Evolutionary conservation across 2,329 filamentous ascomycete genomes (phyloP).

Genomic region (Sporothrix brasiliensis): DNA sequence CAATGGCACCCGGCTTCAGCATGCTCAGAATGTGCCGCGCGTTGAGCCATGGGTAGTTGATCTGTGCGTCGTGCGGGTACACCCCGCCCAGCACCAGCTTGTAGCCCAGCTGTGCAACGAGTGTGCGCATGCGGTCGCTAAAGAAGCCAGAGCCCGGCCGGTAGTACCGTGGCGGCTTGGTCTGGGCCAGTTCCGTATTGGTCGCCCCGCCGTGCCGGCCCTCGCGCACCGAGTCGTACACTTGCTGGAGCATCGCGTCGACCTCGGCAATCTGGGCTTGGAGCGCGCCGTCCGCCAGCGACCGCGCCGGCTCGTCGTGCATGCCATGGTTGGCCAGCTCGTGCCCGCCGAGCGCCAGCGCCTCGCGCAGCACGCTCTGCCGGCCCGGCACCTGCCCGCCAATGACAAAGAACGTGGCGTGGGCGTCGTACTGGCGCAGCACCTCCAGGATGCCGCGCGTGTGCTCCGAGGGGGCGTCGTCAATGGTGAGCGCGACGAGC

Average conservation of each 20-base stretch:
- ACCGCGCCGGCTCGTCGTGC: conserved; percentile 76
- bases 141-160: conserved; percentile 86
- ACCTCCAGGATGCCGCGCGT: conserved; percentile 71
- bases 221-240: conserved; percentile 55
- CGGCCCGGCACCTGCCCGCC: conserved; percentile 69
- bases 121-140: conserved; percentile 66
- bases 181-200: conserved; percentile 46
- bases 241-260: conserved; percentile 59
- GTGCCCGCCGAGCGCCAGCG: conserved; percentile 62
- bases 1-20: conserved; percentile 73
- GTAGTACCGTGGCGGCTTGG: conserved; percentile 65
- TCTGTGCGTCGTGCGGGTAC: conserved; percentile 91
- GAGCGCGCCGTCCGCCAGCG: conserved; percentile 62
- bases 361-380: conserved; percentile 57
- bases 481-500: conserved; percentile 80
- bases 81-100: conserved; percentile 77
- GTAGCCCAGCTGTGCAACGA: conserved; percentile 66
- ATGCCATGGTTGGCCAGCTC: conserved; percentile 88
- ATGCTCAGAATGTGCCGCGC: conserved; percentile 79
- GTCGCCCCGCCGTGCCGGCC: conserved; percentile 35
- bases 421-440: conserved; percentile 66
- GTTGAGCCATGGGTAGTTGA: conserved; percentile 69
- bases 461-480: conserved; percentile 77
- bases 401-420: conserved; percentile 87
- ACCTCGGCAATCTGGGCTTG: conserved; percentile 66